Evolutionary conservation across 768 basidiomycete genomes (phyloP).

Genomic region (Boletus huronensis): DNA sequence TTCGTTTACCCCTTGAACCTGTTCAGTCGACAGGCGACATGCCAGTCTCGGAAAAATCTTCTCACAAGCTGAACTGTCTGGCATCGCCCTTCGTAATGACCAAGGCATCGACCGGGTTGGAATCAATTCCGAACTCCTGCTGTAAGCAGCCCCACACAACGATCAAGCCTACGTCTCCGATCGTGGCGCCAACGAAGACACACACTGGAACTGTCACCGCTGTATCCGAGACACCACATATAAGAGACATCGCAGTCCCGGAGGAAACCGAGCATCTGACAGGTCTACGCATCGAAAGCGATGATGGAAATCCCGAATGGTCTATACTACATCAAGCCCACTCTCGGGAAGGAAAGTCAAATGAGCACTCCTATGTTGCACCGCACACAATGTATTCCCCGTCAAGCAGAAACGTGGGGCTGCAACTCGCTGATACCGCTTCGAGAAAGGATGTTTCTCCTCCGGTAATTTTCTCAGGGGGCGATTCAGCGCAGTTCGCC

Average conservation of each 20-base stretch:
- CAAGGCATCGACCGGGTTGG: neutral
- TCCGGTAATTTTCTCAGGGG: neutral
- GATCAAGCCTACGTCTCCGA: neutral
- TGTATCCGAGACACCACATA: neutral
- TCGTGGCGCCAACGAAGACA: neutral
- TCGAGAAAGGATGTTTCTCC: constrained; percentile 1
- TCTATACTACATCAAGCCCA: neutral
- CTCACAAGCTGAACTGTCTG: constrained; percentile 7
- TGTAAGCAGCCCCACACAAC: neutral
- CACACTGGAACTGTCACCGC: neutral
- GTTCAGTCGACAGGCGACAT: neutral
- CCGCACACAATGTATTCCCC: constrained; percentile 5
- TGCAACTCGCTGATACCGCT: constrained; percentile 1
- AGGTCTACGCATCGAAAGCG: neutral
- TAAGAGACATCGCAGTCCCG: neutral
- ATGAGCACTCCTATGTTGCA: constrained; percentile 1
- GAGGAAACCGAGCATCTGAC: neutral
- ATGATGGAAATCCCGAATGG: neutral
- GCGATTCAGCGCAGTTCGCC: constrained; percentile 2
- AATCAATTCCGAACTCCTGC: neutral
- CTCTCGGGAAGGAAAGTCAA: neutral
- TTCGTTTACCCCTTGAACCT: constrained; percentile 17
- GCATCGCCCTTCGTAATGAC: constrained; percentile 15
- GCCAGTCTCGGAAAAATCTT: neutral
- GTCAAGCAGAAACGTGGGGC: constrained; percentile 7